These are phyloP conservation scores for Malus hybrid DNA, from an alignment of 331 rosid genomes.

Conservation along the genomic window DNA sequence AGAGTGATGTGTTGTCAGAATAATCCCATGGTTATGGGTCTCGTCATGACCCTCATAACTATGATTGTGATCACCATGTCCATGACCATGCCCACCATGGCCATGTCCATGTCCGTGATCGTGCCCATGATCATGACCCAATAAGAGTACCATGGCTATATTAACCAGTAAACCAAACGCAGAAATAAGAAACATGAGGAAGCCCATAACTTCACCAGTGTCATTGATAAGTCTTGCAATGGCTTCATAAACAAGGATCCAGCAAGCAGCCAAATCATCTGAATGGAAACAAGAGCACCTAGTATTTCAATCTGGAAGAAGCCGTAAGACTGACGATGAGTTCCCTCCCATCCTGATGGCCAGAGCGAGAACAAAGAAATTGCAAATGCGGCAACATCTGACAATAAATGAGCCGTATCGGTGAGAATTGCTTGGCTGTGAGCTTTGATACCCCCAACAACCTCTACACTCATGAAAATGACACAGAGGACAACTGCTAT, in stretches of 20 bases:
- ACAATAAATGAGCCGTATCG: slow-evolving; percentile 53
- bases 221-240: slow-evolving; percentile 33
- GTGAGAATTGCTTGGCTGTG: slow-evolving; percentile 61
- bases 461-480: slow-evolving; percentile 51
- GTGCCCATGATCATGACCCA: slow-evolving; percentile 43
- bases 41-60: background rate
- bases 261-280: slow-evolving; percentile 63
- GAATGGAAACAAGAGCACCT: slow-evolving; percentile 57
- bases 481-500: slow-evolving; percentile 43
- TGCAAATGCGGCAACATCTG: slow-evolving; percentile 61
- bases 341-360: slow-evolving; percentile 68
- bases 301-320: slow-evolving; percentile 50
- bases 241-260: slow-evolving; percentile 63
- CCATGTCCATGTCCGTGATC: slow-evolving; percentile 17
- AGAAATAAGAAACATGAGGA: slow-evolving; percentile 49
- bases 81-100: slow-evolving; percentile 10
- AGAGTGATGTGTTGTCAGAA: slow-evolving; percentile 22
- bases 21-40: slow-evolving; percentile 25
- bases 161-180: slow-evolving; percentile 50
- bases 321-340: slow-evolving; percentile 54
- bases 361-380: slow-evolving; percentile 50
- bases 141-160: slow-evolving; percentile 44
- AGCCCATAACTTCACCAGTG: slow-evolving; percentile 46
- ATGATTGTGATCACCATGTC: slow-evolving; percentile 13
- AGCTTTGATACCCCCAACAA: slow-evolving; percentile 51